Base-by-base conservation (phyloP, 148 eudicot genomes). In the Rhododendron henanense region DNA sequence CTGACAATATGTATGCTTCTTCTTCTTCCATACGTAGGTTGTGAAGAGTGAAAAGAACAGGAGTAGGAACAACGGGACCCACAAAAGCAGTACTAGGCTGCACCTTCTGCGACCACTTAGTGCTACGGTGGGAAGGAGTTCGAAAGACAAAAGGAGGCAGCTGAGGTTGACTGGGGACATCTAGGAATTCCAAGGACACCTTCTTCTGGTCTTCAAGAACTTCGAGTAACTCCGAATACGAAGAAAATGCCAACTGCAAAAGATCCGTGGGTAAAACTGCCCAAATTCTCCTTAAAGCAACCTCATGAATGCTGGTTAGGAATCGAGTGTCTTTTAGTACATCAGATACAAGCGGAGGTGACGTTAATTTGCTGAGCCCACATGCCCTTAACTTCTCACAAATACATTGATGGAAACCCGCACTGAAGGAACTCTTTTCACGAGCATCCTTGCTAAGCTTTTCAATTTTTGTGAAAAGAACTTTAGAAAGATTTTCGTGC, bases 11-110 rank as follows among this genome's bases (percentile, higher is more conserved):
- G 63, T 85, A 86, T 33, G 88, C 69, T 73, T 86, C 87, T 86
- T 86, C 87, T 85, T 85, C 90, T 50, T 87, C 88, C 83, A 51
- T 86, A 11, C 63, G 75, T 28, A 94, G 91, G 83, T 90, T 91
- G 81, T 82, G 78, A 73, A 90, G 88, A 81, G 90, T 86, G 50
- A 89, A 89, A 87, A 91, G 79, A 57, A 88, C 90, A 55, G 89
- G 93, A 88, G 94, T 93, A 48, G 99, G 94, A 79, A 92, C 76
- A 83, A 91, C 91, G 2, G 98, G 96, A 80, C 98, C 98, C 57
- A 94, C 92, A 84, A 90, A 82, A 71, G 85, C 85, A 83, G 90
- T 85, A 63, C 90, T 88, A 33, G 89, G 91, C 87, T 79, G 87
- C 79, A 87, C 87, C 84, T 90, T 93, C 19, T 81, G 79, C 25